Evolutionary conservation across 2,329 filamentous ascomycete genomes (phyloP), one percentile per base, ranked within the genome.

Genomic region (Cercospora zeina): DNA sequence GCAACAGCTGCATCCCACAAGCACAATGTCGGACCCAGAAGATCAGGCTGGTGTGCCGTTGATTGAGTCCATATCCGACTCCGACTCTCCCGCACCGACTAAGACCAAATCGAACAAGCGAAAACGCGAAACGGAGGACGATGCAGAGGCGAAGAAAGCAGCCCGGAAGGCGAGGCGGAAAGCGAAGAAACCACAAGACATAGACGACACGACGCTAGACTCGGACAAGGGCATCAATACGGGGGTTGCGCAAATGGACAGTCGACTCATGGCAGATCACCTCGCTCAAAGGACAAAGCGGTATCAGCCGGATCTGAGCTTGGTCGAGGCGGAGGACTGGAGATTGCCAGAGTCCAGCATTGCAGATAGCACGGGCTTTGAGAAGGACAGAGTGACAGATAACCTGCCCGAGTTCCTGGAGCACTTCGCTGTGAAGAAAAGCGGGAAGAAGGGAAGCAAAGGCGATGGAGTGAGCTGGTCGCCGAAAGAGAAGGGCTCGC

Each of bases 321-420:
- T 87, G 0, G 84, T 97, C 42, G 95, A 99, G 77, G 79, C 96
- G 33, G 88, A 90, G 61, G 93, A 97, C 73, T 80, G 91, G 71
- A 87, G 89, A 59, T 82, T 97, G 58, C 55, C 67, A 93, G 91
- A 88, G 65, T 86, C 82, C 65, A 85, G 86, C 3, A 91, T 97
- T 71, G 80, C 84, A 63, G 91, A 97, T 75, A 93, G 91, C 2
- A 92, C 89, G 0, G 85, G 84, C 27, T 97, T 88, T 81, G 78
- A 85, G 33, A 81, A 87, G 65, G 74, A 83, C 19, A 84, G 93
- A 71, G 86, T 80, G 5, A 79, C 91, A 53, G 85, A 89, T 1
- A 88, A 92, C 64, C 81, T 97, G 14, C 87, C 93, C 0, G 82
- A 81, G 0, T 99, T 96, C 70, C 76, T 99, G 53, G 91, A 93